A percentile compares a stretch with the other conserved stretches of the same genome.
These are phyloP conservation scores for Phyllosticta ampelicida DNA, from an alignment of 2,329 filamentous ascomycete genomes.

Conservation along the genomic window DNA sequence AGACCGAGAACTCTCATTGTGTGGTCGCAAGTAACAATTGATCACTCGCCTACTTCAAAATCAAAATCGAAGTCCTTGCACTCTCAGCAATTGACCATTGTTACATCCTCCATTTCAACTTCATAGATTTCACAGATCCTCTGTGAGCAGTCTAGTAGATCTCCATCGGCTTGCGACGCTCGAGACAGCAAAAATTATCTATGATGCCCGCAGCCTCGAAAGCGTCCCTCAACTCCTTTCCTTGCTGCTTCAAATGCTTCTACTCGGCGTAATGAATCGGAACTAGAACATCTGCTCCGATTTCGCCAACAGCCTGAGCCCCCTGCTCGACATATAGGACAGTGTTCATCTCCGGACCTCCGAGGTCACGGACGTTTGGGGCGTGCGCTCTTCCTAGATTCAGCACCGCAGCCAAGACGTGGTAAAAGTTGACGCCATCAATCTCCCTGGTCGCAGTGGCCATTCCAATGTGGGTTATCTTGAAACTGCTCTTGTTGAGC, in stretches of 20 bases:
- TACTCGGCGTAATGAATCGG: slow-evolving; percentile 41
- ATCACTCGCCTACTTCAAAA: no score
- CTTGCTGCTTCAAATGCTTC: slow-evolving; percentile 36
- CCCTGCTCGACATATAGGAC: slow-evolving; percentile 38
- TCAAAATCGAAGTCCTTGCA: no score
- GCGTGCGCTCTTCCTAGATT: slow-evolving; percentile 9
- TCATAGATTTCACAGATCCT: not conserved
- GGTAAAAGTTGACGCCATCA: slow-evolving; percentile 14
- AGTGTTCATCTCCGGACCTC: slow-evolving; percentile 23
- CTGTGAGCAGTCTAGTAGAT: not conserved
- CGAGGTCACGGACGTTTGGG: not conserved
- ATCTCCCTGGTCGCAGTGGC: slow-evolving; percentile 38
- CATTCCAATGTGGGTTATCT: slow-evolving; percentile 38
- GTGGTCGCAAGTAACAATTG: no score
- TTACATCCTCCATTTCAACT: not conserved
- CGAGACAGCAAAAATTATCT: not conserved
- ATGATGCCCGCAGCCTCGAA: slow-evolving; percentile 1
- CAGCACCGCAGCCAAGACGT: slow-evolving; percentile 10
- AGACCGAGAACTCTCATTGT: no score
- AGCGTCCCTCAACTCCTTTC: slow-evolving; percentile 17
- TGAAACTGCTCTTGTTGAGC: slow-evolving; percentile 16
- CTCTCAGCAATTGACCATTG: not conserved
- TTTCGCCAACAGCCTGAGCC: slow-evolving; percentile 28
- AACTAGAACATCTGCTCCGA: slow-evolving; percentile 33
- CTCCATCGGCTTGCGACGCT: not conserved